phyloP scores from a whole-genome alignment of 2,329 filamentous ascomycete species.

The Zymoseptoria pseudotritici region DNA sequence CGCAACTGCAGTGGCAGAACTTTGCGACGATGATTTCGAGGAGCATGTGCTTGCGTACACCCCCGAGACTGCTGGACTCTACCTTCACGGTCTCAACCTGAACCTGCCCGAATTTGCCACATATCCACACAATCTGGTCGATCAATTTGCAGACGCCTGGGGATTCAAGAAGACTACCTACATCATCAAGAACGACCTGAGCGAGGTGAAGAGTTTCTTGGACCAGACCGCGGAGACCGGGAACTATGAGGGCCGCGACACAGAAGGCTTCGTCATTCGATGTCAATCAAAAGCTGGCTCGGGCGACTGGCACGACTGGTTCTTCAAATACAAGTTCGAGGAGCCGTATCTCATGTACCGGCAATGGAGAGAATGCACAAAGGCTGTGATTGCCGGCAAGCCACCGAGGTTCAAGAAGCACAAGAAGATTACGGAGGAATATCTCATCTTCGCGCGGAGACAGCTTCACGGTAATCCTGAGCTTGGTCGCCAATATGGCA shows the following conservation, averaged over 20 bases:
- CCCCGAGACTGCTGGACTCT: constrained; percentile 75
- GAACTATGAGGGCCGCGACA: constrained; percentile 81
- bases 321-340: constrained; percentile 99
- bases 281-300: constrained; percentile 56
- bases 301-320: constrained; percentile 75
- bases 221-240: constrained; percentile 82
- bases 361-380: constrained; percentile 97
- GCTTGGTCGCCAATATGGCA: constrained; percentile 64
- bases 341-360: constrained; percentile 98
- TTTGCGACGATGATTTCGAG: constrained; percentile 93
- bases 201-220: constrained; percentile 69
- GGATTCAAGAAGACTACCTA: constrained; percentile 86
- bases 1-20: constrained; percentile 87
- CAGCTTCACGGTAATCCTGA: constrained; percentile 62
- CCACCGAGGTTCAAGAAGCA: constrained; percentile 79
- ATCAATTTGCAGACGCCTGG: constrained; percentile 84
- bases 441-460: constrained; percentile 71
- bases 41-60: constrained; percentile 92
- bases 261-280: constrained; percentile 93
- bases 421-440: constrained; percentile 80
- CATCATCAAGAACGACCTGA: constrained; percentile 65
- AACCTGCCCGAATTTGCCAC: constrained; percentile 91
- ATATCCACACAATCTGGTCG: constrained; percentile 73
- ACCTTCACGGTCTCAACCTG: constrained; percentile 91
- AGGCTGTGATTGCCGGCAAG: constrained; percentile 70